Evolutionary conservation across 768 basidiomycete species (phyloP), one percentile per base, ranked within the genome.

Genomic region (Myochromella boudieri): DNA sequence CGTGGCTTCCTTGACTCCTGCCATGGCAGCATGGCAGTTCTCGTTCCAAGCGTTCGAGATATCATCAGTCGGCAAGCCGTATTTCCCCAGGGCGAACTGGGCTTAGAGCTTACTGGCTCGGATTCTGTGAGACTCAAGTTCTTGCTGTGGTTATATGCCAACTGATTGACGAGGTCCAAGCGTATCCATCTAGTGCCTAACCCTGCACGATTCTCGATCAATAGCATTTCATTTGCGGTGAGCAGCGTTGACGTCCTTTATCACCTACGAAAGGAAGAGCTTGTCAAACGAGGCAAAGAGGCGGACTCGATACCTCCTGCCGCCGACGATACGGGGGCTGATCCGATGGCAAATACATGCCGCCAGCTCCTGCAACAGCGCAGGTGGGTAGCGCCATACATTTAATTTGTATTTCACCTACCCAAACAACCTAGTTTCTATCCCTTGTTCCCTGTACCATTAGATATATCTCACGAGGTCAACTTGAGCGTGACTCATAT

Each of bases 401-500:
- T 25, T 32, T 38, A 26, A n/a, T 32, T 25, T 42, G 14, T 31
- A 18, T 42, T 17, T 10, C 28, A 49, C 49, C 42, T 47, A 37
- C 21, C 22, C 4, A 10, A 12, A 5, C 3, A 21, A 1, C 18
- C n/a, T 60, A 97, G 93, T 58, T 97, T 97, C 70, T 99, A 98
- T 62, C 97, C 97, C 0, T 67, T 97, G 31, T 97, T 97, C 65
- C 97, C 97, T 7, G 78, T 83, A 1, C 92, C 97, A 0, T 61
- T 75, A 10, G 87, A 88, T 5, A 65, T 87, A 14, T 72, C 84
- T 1, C 73, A 79, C 28, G 92, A 95, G 59, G 82, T 97, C 47
- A 95, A 97, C 60, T 76, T 99, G 31, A 94, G 97, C 59, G 75
- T 97, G 12, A 84, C 87, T 15, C 95, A 97, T 67, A 78, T 77